Conservation (phyloP, 129 eudicot genomes). For the Ambrosia artemisiifolia region DNA sequence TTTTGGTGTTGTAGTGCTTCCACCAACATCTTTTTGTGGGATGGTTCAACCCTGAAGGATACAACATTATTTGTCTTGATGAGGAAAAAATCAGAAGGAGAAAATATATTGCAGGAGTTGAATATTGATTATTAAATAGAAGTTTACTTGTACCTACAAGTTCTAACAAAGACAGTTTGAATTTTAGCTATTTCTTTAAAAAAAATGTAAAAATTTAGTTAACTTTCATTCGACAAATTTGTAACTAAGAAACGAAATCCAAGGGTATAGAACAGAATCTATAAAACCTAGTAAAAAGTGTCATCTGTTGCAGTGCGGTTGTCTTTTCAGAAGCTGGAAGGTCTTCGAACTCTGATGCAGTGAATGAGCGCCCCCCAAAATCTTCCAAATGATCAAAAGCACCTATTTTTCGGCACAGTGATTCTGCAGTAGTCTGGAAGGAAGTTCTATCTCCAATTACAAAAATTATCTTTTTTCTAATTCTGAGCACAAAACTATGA, state of each 20-base stretch:
- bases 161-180: neutral
- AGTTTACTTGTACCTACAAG: neutral
- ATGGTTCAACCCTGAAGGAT: constrained; percentile 83
- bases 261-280: no score
- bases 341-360: constrained; percentile 97
- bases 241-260: neutral
- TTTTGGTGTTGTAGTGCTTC: constrained; percentile 97
- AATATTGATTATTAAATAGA: neutral
- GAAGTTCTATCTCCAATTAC: constrained; percentile 25
- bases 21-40: constrained; percentile 98
- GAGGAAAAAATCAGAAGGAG: neutral
- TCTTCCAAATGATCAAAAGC: constrained; percentile 89
- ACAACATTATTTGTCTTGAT: constrained; percentile 7
- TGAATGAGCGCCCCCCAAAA: constrained; percentile 77
- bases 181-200: neutral
- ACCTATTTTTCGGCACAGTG: constrained; percentile 86
- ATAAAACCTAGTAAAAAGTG: constrained; percentile 74
- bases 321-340: constrained; percentile 75
- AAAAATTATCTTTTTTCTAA: neutral
- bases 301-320: constrained; percentile 84
- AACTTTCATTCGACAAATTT: neutral
- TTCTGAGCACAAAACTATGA: neutral
- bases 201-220: neutral
- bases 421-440: constrained; percentile 86
- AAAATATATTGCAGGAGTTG: neutral